Evolutionary conservation across 306 rosid species (phyloP).

Genomic region (Arachis stenosperma): DNA sequence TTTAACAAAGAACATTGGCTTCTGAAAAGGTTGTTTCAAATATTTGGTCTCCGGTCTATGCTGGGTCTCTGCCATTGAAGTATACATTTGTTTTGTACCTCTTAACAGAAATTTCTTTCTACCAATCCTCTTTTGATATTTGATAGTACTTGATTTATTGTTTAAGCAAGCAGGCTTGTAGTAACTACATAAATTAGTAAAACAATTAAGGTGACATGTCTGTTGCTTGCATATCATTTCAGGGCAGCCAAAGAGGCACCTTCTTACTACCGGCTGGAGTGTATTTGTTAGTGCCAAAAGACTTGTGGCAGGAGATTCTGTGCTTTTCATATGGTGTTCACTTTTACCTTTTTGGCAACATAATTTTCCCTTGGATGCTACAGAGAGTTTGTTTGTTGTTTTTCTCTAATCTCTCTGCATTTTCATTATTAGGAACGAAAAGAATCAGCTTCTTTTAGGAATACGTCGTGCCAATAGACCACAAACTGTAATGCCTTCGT

Average conservation of each 20-base stretch:
- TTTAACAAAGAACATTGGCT: background rate
- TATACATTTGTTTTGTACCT: constrained; percentile 8
- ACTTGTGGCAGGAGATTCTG: constrained; percentile 91
- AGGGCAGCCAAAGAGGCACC: constrained; percentile 96
- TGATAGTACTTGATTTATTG: constrained; percentile 10
- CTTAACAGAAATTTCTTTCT: constrained; percentile 11
- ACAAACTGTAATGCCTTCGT: constrained; percentile 83
- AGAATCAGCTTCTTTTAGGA: constrained; percentile 88
- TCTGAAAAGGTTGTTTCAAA: constrained; percentile 16
- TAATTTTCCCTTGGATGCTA: constrained; percentile 23
- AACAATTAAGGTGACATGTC: constrained; percentile 27
- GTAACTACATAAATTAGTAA: background rate
- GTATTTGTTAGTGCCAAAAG: constrained; percentile 95
- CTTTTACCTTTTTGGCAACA: constrained; percentile 2
- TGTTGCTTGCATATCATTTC: constrained; percentile 46
- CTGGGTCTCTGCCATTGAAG: background rate
- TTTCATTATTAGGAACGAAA: constrained; percentile 67
- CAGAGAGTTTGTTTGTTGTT: constrained; percentile 25
- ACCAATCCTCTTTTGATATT: constrained; percentile 7
- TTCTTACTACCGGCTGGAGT: constrained; percentile 94
- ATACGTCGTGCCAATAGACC: constrained; percentile 82
- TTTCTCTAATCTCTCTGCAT: background rate
- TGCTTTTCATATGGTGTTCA: constrained; percentile 80
- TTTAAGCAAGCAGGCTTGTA: background rate
- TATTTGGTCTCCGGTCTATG: background rate